Evolutionary conservation across 2,329 filamentous ascomycete genomes (phyloP), one percentile per base, ranked within the genome.

Genomic region (Trichoderma harzianum): DNA sequence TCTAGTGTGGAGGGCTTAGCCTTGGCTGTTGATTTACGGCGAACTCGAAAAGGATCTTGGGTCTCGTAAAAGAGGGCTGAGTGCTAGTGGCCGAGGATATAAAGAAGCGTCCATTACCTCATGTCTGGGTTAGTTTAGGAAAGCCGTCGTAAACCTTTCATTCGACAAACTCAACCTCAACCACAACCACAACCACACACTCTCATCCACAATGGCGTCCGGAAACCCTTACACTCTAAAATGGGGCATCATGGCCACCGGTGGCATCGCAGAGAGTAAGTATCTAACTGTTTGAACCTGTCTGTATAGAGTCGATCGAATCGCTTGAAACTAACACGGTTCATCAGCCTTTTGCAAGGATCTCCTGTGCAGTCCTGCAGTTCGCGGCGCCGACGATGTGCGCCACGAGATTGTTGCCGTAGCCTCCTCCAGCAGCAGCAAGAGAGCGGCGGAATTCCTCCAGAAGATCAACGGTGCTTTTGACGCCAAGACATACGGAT

Each of bases 381-480:
- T 86, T 62, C 92, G 94, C 75, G 88, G 87, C 65, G 92, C 92
- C 68, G 83, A 85, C 72, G 92, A 97, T 76, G 86, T 97, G 74
- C 87, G 88, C 70, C 94, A 97, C 83, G 89, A 90, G 76, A 87
- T 97, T 62, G 89, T 91, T 24, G 94, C 93, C 26, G 94, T 92
- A 7, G 92, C 93, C 26, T 96, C 93, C 1, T 96, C 93, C 5
- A 90, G 88, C 53, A 93, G 92, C 61, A 85, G 87, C 74, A 85
- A 88, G 58, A 89, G 91, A 67, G 94, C 94, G 1, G 85, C 88
- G 73, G 84, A 89, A 64, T 97, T 97, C 83, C 87, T 97, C 79
- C 84, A 89, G 73, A 89, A 91, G 74, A 88, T 92, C 47, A 88
- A 90, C 72, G 90, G 91, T n/a, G 90, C 92, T 4, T 83, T 87